A percentile compares a stretch with the other conserved stretches of the same genome.
Evolutionary conservation across 192 early-diverging fungal species (phyloP).

Genomic region (Rhizoclosmatium globosum): DNA sequence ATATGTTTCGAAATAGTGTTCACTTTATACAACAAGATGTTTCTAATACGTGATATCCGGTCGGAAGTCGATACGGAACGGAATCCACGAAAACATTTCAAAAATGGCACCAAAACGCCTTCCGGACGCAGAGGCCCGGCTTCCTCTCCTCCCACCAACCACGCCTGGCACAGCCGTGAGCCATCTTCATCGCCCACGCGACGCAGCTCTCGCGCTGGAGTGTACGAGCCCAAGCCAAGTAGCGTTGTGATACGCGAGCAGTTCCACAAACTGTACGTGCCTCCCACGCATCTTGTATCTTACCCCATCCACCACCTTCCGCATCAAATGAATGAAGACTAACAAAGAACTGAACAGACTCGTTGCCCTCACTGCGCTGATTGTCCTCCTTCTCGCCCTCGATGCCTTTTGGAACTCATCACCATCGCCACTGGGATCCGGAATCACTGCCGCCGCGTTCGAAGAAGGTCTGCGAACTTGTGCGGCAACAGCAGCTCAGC

Average conservation of each 20-base stretch:
- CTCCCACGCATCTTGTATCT: neutral
- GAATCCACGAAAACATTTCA: too few species aligned
- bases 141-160: neutral
- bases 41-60: too few species aligned
- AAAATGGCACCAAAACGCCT: conserved; percentile 13
- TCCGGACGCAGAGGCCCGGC: conserved; percentile 13
- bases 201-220: neutral
- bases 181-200: neutral
- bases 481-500: neutral
- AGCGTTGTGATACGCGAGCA: neutral
- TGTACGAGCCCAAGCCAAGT: neutral
- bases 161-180: neutral
- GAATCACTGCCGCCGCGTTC: neutral
- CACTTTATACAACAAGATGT: too few species aligned
- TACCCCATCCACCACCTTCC: neutral
- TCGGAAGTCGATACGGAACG: too few species aligned
- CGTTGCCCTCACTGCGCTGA: neutral
- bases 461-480: neutral
- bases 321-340: neutral
- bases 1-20: too few species aligned
- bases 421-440: neutral
- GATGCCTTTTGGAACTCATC: neutral
- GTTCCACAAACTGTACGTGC: neutral
- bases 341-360: neutral
- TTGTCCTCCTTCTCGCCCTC: conserved; percentile 15